Conservation (phyloP, 208 protist species). For the Trypanosoma vivax region DNA sequence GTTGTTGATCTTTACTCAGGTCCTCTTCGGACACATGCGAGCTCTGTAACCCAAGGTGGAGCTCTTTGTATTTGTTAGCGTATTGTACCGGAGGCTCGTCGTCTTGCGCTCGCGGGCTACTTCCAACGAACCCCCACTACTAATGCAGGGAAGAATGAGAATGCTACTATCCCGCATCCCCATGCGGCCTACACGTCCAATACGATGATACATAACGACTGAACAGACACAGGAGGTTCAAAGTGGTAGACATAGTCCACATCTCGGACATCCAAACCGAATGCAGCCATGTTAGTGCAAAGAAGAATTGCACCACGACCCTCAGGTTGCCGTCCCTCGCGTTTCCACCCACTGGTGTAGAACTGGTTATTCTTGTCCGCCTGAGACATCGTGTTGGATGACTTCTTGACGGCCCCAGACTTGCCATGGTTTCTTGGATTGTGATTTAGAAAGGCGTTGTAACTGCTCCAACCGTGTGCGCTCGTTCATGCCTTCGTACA, state of each 20-base stretch:
- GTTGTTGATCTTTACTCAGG: slow-evolving; percentile 24
- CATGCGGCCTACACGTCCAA: slow-evolving; percentile 88
- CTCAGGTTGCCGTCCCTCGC: slow-evolving; percentile 40
- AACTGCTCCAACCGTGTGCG: slow-evolving; percentile 66
- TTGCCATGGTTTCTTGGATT: slow-evolving; percentile 1
- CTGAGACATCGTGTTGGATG: slow-evolving; percentile 24
- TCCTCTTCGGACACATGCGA: slow-evolving; percentile 22
- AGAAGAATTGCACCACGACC: slow-evolving; percentile 80
- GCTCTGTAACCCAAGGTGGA: slow-evolving; percentile 48
- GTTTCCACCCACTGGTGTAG: slow-evolving; percentile 77
- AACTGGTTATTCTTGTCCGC: slow-evolving; percentile 73
- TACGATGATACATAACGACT: slow-evolving; percentile 81
- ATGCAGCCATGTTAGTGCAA: slow-evolving; percentile 86
- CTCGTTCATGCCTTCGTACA: slow-evolving; percentile 86
- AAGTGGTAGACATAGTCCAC: slow-evolving; percentile 92
- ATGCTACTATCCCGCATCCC: slow-evolving; percentile 82
- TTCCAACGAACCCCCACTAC: slow-evolving; percentile 11
- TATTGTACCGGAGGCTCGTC: slow-evolving; percentile 61
- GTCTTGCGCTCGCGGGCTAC: slow-evolving; percentile 55
- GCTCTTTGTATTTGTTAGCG: slow-evolving; percentile 68
- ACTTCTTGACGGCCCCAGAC: slow-evolving; percentile 16
- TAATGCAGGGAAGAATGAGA: slow-evolving; percentile 63
- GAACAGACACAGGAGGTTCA: slow-evolving; percentile 67
- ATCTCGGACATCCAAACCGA: slow-evolving; percentile 87
- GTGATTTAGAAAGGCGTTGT: slow-evolving; percentile 80